A percentile compares a stretch with the other conserved stretches of the same genome.
Evolutionary conservation across 306 rosid genomes (phyloP).

Genomic region (Urtica urens): DNA sequence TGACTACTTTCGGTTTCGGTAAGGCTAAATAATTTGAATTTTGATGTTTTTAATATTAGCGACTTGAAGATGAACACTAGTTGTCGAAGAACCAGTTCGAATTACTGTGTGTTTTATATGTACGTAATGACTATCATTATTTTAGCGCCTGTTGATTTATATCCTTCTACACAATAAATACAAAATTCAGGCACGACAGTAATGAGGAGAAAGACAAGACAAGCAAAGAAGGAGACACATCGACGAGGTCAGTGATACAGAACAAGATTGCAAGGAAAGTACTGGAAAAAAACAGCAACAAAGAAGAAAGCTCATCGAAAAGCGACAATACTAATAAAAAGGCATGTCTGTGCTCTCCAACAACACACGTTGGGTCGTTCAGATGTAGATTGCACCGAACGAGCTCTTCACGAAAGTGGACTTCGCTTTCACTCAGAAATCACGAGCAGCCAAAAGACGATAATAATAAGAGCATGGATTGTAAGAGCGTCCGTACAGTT

Average conservation of each 20-base stretch:
- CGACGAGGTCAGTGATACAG: not conserved
- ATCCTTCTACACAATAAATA: too few species aligned
- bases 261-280: not conserved
- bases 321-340: not conserved
- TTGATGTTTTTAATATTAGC: too few species aligned
- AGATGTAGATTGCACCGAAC: constrained; percentile 18
- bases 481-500: not conserved
- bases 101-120: too few species aligned
- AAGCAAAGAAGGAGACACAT: not conserved
- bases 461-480: not conserved
- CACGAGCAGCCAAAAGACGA: not conserved
- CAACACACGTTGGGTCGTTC: constrained; percentile 18
- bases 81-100: too few species aligned
- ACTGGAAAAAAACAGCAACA: not conserved
- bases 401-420: not conserved
- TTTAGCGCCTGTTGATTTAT: too few species aligned
- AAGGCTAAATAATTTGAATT: too few species aligned
- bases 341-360: constrained; percentile 24
- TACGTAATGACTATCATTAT: too few species aligned
- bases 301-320: not conserved
- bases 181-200: not conserved
- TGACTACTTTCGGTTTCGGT: too few species aligned
- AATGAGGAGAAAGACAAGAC: not conserved
- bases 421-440: not conserved
- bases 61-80: too few species aligned